Conservation (phyloP, 306 rosid genomes). For the Pueraria montana region DNA sequence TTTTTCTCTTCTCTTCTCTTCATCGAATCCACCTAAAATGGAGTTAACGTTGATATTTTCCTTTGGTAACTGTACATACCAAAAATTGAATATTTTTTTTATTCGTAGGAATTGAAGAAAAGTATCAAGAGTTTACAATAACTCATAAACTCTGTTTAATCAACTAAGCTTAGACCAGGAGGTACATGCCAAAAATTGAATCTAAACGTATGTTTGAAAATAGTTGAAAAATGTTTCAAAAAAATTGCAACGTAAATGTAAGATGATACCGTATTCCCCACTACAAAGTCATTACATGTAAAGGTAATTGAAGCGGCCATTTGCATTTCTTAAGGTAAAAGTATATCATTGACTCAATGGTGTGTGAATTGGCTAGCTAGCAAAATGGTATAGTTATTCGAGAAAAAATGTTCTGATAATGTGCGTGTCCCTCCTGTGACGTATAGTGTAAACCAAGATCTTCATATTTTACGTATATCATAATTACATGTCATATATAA, state of each 20-base stretch:
- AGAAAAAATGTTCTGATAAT: background rate
- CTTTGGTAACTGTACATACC: too few species aligned
- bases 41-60: too few species aligned
- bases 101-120: too few species aligned
- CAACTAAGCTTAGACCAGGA: too few species aligned
- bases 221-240: background rate
- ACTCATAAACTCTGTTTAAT: too few species aligned
- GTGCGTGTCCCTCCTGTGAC: slow-evolving; percentile 15
- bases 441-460: slow-evolving; percentile 42
- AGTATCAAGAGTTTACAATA: too few species aligned
- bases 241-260: background rate
- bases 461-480: background rate
- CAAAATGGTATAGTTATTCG: slow-evolving; percentile 6
- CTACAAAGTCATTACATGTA: background rate
- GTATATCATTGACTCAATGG: slow-evolving; percentile 31
- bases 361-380: background rate
- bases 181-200: background rate
- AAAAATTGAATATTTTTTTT: background rate
- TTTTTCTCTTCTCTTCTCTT: too few species aligned
- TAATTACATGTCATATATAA: slow-evolving; percentile 14
- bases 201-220: background rate
- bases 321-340: slow-evolving; percentile 46
- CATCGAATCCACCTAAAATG: too few species aligned
- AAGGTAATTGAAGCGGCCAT: background rate
- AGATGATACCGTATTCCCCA: background rate